Base-by-base conservation (phyloP, 768 basidiomycete genomes). In the Tephrocybe sp. region DNA sequence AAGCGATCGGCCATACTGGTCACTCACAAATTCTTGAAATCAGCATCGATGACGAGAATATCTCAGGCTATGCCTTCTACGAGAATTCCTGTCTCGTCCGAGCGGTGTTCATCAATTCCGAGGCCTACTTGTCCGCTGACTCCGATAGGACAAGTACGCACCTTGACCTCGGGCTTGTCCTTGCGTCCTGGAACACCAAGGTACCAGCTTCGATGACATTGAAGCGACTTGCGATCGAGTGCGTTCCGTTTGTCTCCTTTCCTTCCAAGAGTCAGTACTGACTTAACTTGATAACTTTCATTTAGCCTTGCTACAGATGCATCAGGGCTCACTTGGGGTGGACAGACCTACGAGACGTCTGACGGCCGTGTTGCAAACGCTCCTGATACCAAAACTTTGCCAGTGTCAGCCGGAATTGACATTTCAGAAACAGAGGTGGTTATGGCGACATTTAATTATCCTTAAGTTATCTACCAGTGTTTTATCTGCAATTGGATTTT, bases 31-130 rank as follows among this genome's bases (percentile, higher is more conserved):
- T 75, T 17, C 60, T 73, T 10, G 83, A 88, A 62, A 65, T 87
- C 26, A 52, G 51, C 12, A 66, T 84, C n/a, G 60, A 73, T 54
- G 65, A 80, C 54, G 42, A 72, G 1, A 67, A 72, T 20, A 62
- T 85, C 31, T 68, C 83, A 14, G 85, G 82, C 30, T 87, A 87
- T 59, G 85, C 79, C 2, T 75, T 83, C 51, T 87, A 76, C 60
- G 82, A 83, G 57, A 58, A 65, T 8, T 66, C 61, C 1, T 43
- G 12, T 0, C 65, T 87, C 41, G 67, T 54, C 10, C 75, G 79
- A 26, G 79, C 78, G 1, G 63, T 85, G 1, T 75, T 88, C 54
- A 77, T 87, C 62, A 84, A 87, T 58, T 77, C 73, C 0, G 60
- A 76, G 23, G 79, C 83, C 4, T 86, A 75, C 59, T 63, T 77